These are phyloP conservation scores for Fusarium burgessii DNA, from an alignment of 2,329 filamentous ascomycete genomes.

Conservation along the genomic window DNA sequence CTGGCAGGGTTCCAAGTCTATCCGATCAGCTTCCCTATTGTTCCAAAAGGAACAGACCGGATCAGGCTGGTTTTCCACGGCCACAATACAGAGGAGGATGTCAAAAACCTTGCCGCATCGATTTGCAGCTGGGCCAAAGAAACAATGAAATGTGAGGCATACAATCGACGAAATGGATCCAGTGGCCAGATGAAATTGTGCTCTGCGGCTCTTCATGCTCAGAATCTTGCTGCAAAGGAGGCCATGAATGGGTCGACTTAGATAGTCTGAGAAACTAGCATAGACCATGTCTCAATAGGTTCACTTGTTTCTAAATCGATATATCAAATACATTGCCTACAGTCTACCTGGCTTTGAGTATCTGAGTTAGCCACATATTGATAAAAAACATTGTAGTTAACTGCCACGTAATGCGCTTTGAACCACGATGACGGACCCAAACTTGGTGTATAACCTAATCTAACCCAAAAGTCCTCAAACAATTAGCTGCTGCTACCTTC, in stretches of 20 bases:
- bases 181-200: neutral
- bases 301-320: no score
- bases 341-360: no score
- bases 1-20: constrained; percentile 36
- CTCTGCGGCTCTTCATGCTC: neutral
- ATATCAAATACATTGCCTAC: no score
- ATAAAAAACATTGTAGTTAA: no score
- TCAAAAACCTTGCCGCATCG: constrained; percentile 31
- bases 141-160: neutral
- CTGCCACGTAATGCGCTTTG: no score
- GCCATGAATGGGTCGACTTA: neutral
- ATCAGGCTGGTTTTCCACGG: constrained; percentile 57
- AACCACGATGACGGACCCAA: no score
- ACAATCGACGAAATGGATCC: neutral
- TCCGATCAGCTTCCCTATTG: constrained; percentile 55
- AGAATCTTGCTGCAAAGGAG: neutral
- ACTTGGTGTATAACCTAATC: no score
- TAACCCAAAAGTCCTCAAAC: no score
- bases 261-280: neutral
- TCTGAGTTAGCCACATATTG: no score
- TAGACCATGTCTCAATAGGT: no score
- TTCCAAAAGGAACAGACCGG: constrained; percentile 54
- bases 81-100: constrained; percentile 53
- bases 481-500: no score
- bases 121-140: neutral